Evolutionary conservation across 1,284 basidiomycete species (phyloP).

Genomic region (Entoloma clypeatum): DNA sequence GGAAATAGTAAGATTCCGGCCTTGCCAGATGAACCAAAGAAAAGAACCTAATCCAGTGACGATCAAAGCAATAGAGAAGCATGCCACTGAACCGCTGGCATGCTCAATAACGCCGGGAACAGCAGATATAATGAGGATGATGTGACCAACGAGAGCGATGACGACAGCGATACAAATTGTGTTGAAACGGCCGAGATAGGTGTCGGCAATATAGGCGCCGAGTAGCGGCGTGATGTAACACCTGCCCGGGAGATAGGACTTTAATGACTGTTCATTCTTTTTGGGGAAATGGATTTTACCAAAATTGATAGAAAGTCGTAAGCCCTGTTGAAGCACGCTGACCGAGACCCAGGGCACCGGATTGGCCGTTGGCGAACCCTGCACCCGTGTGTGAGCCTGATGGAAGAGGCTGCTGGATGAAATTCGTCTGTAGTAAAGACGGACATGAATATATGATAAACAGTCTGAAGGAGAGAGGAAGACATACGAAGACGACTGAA

Average conservation of each 20-base stretch:
- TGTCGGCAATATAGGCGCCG: slow-evolving; percentile 76
- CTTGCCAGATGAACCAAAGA: background rate
- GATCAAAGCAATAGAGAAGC: slow-evolving; percentile 64
- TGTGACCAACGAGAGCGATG: slow-evolving; percentile 63
- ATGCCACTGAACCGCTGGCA: slow-evolving; percentile 52
- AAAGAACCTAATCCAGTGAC: slow-evolving; percentile 54
- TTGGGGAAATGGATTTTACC: slow-evolving; percentile 32
- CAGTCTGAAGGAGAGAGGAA: background rate
- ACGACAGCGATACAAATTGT: slow-evolving; percentile 58
- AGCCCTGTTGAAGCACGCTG: slow-evolving; percentile 68
- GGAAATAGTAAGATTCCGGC: background rate
- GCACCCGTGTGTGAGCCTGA: slow-evolving; percentile 66
- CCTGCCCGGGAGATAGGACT: slow-evolving; percentile 26
- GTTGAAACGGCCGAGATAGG: slow-evolving; percentile 72
- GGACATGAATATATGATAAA: background rate
- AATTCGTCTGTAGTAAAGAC: slow-evolving; percentile 55
- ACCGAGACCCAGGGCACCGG: slow-evolving; percentile 70
- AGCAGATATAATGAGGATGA: slow-evolving; percentile 70
- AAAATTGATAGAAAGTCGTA: slow-evolving; percentile 61
- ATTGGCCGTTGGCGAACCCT: slow-evolving; percentile 46
- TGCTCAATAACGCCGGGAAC: slow-evolving; percentile 69
- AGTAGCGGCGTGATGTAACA: slow-evolving; percentile 56
- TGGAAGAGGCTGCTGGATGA: slow-evolving; percentile 69
- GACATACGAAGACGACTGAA: slow-evolving; percentile 60
- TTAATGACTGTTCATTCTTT: too few relatives aligned